These are phyloP conservation scores for Linderniella brevidens DNA, from an alignment of 257 asterid genomes.

Conservation along the genomic window DNA sequence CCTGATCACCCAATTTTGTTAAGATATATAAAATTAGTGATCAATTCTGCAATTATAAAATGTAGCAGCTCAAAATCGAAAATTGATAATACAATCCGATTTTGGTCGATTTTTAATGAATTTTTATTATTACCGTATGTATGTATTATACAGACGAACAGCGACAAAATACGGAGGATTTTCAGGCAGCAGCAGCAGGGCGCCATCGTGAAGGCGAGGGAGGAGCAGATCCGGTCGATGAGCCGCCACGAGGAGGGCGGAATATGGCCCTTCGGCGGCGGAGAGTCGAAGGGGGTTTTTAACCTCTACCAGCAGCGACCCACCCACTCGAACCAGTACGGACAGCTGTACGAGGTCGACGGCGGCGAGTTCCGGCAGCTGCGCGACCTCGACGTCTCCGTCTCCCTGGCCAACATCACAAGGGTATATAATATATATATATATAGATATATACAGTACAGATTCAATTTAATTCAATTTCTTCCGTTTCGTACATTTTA, in stretches of 20 bases:
- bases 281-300: constrained; percentile 17
- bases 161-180: constrained; percentile 23
- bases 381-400: constrained; percentile 22
- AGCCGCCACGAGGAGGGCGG: constrained; percentile 42
- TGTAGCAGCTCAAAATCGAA: too few relatives aligned
- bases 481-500: too few relatives aligned
- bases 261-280: constrained; percentile 51
- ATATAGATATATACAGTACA: too few relatives aligned
- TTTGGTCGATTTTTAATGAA: too few relatives aligned
- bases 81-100: too few relatives aligned
- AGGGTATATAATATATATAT: too few relatives aligned
- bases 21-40: too few relatives aligned
- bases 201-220: constrained; percentile 30
- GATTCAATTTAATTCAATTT: too few relatives aligned
- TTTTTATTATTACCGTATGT: not conserved
- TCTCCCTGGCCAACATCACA: constrained; percentile 35
- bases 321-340: constrained; percentile 27
- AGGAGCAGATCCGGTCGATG: constrained; percentile 39
- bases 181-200: constrained; percentile 38
- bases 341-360: constrained; percentile 35
- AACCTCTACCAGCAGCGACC: constrained; percentile 28
- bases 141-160: constrained; percentile 16
- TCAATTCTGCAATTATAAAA: too few relatives aligned
- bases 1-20: too few relatives aligned
- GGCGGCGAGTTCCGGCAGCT: constrained; percentile 19